Base-by-base conservation (phyloP, 75 land plant genomes). In the Picea glauca region DNA sequence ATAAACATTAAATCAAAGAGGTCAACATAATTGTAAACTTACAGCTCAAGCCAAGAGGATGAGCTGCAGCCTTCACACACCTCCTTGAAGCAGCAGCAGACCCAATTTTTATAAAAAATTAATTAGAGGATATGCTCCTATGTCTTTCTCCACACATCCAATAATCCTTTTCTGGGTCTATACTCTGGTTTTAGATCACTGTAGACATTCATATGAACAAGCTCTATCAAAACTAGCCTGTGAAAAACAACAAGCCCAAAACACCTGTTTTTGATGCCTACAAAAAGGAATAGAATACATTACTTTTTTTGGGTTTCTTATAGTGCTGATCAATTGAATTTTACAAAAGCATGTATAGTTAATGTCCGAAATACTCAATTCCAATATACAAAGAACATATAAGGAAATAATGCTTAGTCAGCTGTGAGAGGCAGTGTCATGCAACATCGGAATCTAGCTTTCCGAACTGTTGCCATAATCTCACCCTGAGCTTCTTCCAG, bases 361-460 rank as follows among this genome's bases (percentile, higher is more conserved):
- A 70, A 70, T 70, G 73, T 70, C 50, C 54, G 50, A 70, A 43
- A 70, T 43, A 70, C 35, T 70, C 33, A 54, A 38, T 70, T 70
- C 73, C 73, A 70, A 70, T 70, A 70, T 70, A 70, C 73, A 70
- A 70, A 12, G 73, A 70, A 70, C 73, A 18, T 70, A 11, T 38
- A 38, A 70, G 43, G 73, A 46, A 40, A 21, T 70, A 70, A 43
- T 70, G 74, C 80, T 91, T 89, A 94, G 78, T 95, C 96, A 9
- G 74, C 83, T 54, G 96, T 95, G 78, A 93, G 88, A 31, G 98
- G 98, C 75, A 85, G 87, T 17, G 84, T 57, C 58, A 91, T 77
- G 80, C 96, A 95, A 62, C 94, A 88, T 76, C 98, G 89, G 82
- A 93, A 95, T 64, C 96, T 87, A 3, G 98, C 98, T 67, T 90